Conservation (phyloP, 768 basidiomycete species). For the Sporobolomyces phaffii region DNA sequence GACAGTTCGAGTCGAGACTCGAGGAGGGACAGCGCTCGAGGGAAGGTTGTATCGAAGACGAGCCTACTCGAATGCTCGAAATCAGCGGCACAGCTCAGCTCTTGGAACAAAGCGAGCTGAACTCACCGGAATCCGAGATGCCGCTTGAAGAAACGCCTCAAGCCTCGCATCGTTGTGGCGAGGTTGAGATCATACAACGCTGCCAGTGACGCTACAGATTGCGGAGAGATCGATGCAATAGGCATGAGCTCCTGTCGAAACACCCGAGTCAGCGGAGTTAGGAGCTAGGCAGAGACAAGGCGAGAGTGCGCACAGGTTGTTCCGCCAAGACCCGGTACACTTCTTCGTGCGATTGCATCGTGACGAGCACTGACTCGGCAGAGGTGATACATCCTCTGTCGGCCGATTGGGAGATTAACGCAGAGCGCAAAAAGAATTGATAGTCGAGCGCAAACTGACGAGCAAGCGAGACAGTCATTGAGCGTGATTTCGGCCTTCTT, state of each 20-base stretch:
- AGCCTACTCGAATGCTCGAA: constrained; percentile 47
- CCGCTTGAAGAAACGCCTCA: constrained; percentile 45
- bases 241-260: constrained; percentile 53
- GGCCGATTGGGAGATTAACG: neutral
- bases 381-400: constrained; percentile 93
- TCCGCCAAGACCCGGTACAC: constrained; percentile 69
- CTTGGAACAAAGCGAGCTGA: neutral
- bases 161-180: constrained; percentile 56
- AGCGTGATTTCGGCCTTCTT: constrained; percentile 91
- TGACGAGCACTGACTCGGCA: constrained; percentile 93
- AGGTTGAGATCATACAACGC: constrained; percentile 51
- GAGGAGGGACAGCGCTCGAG: constrained; percentile 71
- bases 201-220: constrained; percentile 73
- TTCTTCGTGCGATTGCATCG: constrained; percentile 88
- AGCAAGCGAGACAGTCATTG: constrained; percentile 97
- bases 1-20: constrained; percentile 77
- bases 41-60: constrained; percentile 91
- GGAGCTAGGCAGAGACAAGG: constrained; percentile 37
- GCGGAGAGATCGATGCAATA: constrained; percentile 81
- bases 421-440: neutral
- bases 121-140: constrained; percentile 38
- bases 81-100: neutral
- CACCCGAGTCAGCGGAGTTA: neutral
- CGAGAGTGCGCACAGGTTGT: constrained; percentile 50
- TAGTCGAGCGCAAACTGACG: constrained; percentile 66